Evolutionary conservation across 805 yeast genomes (phyloP).

Genomic region (Nakazawaea pomicola): DNA sequence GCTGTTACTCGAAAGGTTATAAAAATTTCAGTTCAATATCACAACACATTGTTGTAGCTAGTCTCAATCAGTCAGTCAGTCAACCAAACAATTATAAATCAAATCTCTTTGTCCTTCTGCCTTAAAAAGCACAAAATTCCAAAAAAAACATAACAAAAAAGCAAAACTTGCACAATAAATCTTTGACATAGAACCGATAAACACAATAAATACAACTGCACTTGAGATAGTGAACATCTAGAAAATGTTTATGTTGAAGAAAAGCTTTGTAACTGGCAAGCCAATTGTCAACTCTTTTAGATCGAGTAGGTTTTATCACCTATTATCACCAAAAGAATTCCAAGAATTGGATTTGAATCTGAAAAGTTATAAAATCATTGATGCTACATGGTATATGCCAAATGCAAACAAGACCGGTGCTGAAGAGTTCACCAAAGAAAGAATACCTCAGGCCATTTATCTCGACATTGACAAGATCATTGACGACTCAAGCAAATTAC

Average conservation of each 20-base stretch:
- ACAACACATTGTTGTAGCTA: no score
- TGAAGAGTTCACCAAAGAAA: slow-evolving; percentile 50
- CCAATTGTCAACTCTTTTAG: background rate
- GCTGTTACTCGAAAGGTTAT: slow-evolving; percentile 3
- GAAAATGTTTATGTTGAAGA: no score
- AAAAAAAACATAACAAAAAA: no score
- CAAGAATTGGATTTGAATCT: slow-evolving; percentile 15
- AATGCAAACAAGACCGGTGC: slow-evolving; percentile 55
- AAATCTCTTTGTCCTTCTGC: no score
- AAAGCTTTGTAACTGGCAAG: no score
- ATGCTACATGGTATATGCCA: slow-evolving; percentile 93
- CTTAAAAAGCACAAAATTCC: no score
- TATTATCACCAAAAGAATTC: slow-evolving; percentile 3
- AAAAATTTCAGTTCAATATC: no score
- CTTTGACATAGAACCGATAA: no score
- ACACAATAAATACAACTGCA: no score
- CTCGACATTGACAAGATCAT: slow-evolving; percentile 74
- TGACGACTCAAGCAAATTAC: slow-evolving; percentile 57
- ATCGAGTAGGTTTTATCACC: slow-evolving; percentile 1
- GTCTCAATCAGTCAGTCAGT: no score
- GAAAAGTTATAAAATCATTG: slow-evolving; percentile 46
- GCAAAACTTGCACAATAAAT: no score
- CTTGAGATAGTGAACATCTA: background rate
- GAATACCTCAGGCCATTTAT: slow-evolving; percentile 60
- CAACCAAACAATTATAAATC: no score